These are phyloP conservation scores for Trichophyton mentagrophytes DNA, from an alignment of 2,329 filamentous ascomycete species.

Conservation along the genomic window DNA sequence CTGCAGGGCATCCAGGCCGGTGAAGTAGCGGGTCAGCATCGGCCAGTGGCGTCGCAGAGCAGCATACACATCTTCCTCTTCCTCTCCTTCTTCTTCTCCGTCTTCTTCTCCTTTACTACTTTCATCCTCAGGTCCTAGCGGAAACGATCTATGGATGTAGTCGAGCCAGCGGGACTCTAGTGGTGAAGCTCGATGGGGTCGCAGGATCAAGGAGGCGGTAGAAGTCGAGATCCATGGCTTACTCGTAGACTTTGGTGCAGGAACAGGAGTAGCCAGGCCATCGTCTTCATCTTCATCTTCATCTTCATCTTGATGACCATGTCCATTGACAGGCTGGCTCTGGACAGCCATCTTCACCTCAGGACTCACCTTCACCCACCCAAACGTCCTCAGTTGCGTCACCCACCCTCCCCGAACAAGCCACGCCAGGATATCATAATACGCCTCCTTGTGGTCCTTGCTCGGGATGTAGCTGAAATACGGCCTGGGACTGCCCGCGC, in stretches of 20 bases:
- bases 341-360: slow-evolving; percentile 74
- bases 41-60: slow-evolving; percentile 54
- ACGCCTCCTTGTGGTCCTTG: slow-evolving; percentile 73
- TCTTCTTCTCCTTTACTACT: too few relatives aligned
- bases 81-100: too few relatives aligned
- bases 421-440: slow-evolving; percentile 87
- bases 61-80: background rate
- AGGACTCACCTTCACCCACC: slow-evolving; percentile 71
- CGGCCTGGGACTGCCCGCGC: slow-evolving; percentile 57
- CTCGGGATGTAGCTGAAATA: slow-evolving; percentile 77
- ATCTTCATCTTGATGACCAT: slow-evolving; percentile 3
- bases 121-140: slow-evolving; percentile 1
- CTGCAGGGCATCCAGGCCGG: slow-evolving; percentile 73
- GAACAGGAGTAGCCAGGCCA: slow-evolving; percentile 19
- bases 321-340: slow-evolving; percentile 6
- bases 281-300: slow-evolving; percentile 13
- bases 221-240: too few relatives aligned
- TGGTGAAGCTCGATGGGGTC: slow-evolving; percentile 65
- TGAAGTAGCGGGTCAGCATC: slow-evolving; percentile 69
- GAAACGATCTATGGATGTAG: slow-evolving; percentile 31
- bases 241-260: slow-evolving; percentile 15
- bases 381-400: slow-evolving; percentile 81
- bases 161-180: slow-evolving; percentile 60
- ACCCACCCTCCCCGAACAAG: slow-evolving; percentile 87
- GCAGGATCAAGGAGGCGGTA: slow-evolving; percentile 57